phyloP scores from a whole-genome alignment of 1,284 basidiomycete genomes.

The Puccinia brachypodii region DNA sequence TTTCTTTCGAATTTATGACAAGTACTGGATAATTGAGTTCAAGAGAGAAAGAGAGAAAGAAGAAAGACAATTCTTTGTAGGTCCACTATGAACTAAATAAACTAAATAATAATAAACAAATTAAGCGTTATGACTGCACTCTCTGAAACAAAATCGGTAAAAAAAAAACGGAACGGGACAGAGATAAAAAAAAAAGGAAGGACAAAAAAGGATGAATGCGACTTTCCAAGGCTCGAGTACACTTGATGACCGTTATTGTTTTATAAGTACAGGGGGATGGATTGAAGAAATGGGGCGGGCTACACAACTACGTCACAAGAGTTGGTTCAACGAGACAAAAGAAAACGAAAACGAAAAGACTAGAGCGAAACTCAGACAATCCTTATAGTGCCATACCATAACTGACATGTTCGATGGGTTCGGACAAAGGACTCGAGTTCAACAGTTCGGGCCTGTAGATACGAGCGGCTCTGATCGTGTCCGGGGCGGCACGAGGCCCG shows the following conservation, averaged over 20 bases:
- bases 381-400: constrained; percentile 45
- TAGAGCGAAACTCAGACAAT: background rate
- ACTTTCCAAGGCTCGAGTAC: constrained; percentile 13
- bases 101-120: background rate
- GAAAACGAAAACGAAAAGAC: background rate
- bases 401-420: constrained; percentile 32
- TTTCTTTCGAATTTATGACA: background rate
- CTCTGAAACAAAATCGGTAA: background rate
- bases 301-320: background rate
- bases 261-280: background rate
- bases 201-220: background rate
- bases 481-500: background rate
- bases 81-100: background rate
- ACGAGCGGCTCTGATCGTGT: constrained; percentile 11
- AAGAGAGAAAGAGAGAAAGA: background rate
- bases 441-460: background rate
- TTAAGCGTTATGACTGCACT: background rate
- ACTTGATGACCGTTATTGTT: background rate
- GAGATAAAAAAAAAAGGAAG: background rate
- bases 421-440: constrained; percentile 2
- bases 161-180: background rate
- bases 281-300: background rate
- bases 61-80: background rate
- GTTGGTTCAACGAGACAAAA: background rate
- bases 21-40: background rate